Conservation (phyloP, 2,329 filamentous ascomycete species). For the Onygenales sp. region DNA sequence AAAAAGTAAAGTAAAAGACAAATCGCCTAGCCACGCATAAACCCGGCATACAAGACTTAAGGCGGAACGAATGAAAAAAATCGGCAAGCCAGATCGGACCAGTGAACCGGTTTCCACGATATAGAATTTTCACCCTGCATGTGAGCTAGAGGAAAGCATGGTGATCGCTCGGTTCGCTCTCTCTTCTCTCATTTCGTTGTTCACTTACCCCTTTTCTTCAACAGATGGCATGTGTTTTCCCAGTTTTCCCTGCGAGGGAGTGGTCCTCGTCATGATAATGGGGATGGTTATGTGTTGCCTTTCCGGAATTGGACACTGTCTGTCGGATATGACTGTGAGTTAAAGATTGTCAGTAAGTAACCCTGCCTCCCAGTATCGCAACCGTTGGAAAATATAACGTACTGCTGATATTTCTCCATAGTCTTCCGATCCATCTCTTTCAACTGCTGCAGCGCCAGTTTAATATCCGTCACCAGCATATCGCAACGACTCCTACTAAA, state of each 20-base stretch:
- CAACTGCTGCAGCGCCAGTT: slow-evolving; percentile 62
- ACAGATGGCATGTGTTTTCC: slow-evolving; percentile 83
- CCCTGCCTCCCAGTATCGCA: background rate
- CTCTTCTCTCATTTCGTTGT: too few relatives aligned
- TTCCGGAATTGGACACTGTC: slow-evolving; percentile 46
- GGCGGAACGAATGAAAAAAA: background rate
- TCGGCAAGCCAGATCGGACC: background rate
- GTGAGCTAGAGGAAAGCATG: too few relatives aligned
- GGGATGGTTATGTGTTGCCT: slow-evolving; percentile 41
- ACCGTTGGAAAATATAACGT: slow-evolving; percentile 21
- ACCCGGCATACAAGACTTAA: background rate
- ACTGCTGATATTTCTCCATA: slow-evolving; percentile 60
- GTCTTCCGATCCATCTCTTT: slow-evolving; percentile 64
- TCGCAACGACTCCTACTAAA: slow-evolving; percentile 79
- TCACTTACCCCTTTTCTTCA: slow-evolving; percentile 31
- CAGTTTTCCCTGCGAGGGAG: slow-evolving; percentile 78
- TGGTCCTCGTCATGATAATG: slow-evolving; percentile 66
- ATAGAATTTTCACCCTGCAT: too few relatives aligned
- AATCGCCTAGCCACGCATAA: background rate
- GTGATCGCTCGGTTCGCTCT: too few relatives aligned
- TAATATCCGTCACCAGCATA: slow-evolving; percentile 66
- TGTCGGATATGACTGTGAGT: slow-evolving; percentile 40
- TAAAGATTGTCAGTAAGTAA: slow-evolving; percentile 3
- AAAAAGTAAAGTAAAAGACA: background rate
- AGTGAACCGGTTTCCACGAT: too few relatives aligned